A percentile compares a stretch with the other conserved stretches of the same genome.
These are phyloP conservation scores for Pythium dissotocum DNA, from an alignment of 352 stramenopile genomes.

Conservation along the genomic window DNA sequence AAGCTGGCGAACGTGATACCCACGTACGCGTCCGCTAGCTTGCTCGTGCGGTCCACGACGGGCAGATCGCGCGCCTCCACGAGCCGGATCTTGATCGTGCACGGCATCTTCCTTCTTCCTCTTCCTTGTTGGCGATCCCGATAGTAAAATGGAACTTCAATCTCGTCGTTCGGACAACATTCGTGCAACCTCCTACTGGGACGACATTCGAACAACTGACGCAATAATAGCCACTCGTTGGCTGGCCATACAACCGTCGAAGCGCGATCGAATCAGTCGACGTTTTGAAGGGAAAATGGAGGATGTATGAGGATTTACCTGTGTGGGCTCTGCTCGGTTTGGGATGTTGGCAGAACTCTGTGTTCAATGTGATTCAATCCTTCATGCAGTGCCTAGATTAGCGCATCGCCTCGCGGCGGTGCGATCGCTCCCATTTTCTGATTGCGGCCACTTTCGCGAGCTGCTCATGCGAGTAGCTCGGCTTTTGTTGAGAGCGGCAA, in stretches of 20 bases:
- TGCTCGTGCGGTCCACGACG: slow-evolving; percentile 80
- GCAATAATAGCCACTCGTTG: slow-evolving; percentile 5
- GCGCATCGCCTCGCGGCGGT: background rate
- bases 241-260: no score
- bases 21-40: slow-evolving; percentile 87
- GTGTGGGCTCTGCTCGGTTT: slow-evolving; percentile 44
- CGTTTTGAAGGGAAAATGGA: no score
- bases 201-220: background rate
- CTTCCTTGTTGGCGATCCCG: background rate
- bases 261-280: no score
- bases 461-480: slow-evolving; percentile 1
- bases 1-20: slow-evolving; percentile 87
- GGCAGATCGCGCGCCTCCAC: slow-evolving; percentile 88
- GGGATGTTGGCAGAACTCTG: slow-evolving; percentile 33
- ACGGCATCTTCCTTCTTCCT: slow-evolving; percentile 66
- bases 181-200: background rate
- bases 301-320: background rate
- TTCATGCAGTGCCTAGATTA: slow-evolving; percentile 43
- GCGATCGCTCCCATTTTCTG: background rate
- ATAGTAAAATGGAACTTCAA: background rate
- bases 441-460: slow-evolving; percentile 1
- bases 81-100: slow-evolving; percentile 90
- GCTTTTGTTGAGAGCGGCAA: slow-evolving; percentile 5
- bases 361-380: slow-evolving; percentile 34
- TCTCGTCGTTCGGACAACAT: slow-evolving; percentile 15